These are phyloP conservation scores for Mortierella sp. DNA, from an alignment of 371 early-diverging fungal species.

Conservation along the genomic window DNA sequence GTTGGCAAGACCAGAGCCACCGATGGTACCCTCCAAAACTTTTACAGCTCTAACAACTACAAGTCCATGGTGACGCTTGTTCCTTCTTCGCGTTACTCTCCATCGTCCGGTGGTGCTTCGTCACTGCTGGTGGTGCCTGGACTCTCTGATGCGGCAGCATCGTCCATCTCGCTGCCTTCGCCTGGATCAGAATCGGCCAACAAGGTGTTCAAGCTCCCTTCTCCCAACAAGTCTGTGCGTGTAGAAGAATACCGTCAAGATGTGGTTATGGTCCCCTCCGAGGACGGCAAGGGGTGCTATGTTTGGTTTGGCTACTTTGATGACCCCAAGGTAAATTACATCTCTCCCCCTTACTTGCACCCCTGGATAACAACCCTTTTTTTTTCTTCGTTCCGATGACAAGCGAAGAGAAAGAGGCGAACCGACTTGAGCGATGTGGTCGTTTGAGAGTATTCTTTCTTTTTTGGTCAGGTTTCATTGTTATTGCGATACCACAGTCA, in stretches of 20 bases:
- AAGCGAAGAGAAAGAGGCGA: not conserved
- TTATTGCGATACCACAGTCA: not conserved
- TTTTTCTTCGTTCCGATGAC: not conserved
- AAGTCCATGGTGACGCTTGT: conserved; percentile 58
- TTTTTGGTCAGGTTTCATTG: not conserved
- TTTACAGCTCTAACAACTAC: conserved; percentile 51
- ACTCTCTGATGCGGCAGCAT: conserved; percentile 26
- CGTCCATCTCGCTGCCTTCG: conserved; percentile 41
- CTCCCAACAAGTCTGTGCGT: conserved; percentile 58
- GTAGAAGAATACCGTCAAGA: conserved; percentile 67
- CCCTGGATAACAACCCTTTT: not conserved
- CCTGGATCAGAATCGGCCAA: conserved; percentile 21
- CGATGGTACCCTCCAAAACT: conserved; percentile 48
- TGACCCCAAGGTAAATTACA: conserved; percentile 66
- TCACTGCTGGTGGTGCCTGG: conserved; percentile 37
- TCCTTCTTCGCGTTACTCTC: conserved; percentile 25
- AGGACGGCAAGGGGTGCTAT: conserved; percentile 60
- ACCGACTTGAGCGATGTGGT: not conserved
- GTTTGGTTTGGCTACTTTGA: conserved; percentile 70
- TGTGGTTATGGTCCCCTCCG: conserved; percentile 62
- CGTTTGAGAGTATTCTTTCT: not conserved
- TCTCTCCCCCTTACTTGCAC: not conserved
- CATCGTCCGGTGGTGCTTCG: conserved; percentile 10
- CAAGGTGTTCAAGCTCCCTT: conserved; percentile 53
- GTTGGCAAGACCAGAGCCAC: conserved; percentile 47